These are phyloP conservation scores for Fusarium nurragi DNA, from an alignment of 2,329 filamentous ascomycete genomes.

Conservation along the genomic window DNA sequence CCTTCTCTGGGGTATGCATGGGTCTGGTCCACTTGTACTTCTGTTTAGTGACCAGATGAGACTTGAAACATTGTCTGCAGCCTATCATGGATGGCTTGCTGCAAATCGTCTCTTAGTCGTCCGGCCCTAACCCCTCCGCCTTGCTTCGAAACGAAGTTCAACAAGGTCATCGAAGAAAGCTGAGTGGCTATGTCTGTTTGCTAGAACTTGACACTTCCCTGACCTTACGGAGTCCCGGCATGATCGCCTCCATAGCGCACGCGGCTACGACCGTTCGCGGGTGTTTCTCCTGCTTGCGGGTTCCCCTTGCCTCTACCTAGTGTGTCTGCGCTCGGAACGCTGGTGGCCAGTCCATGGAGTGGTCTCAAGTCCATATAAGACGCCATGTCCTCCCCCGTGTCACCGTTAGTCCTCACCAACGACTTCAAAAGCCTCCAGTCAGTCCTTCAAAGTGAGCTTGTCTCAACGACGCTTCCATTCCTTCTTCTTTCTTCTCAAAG, in stretches of 20 bases:
- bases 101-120: slow-evolving; percentile 37
- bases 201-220: slow-evolving; percentile 45
- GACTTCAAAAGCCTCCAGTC: slow-evolving; percentile 43
- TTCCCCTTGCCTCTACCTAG: slow-evolving; percentile 24
- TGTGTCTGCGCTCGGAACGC: slow-evolving; percentile 19
- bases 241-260: slow-evolving; percentile 31
- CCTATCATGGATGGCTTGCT: slow-evolving; percentile 46
- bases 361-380: slow-evolving; percentile 40
- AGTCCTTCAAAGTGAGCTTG: slow-evolving; percentile 45
- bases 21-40: slow-evolving; percentile 37
- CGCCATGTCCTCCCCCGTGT: slow-evolving; percentile 20
- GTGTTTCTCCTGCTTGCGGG: slow-evolving; percentile 18
- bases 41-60: slow-evolving; percentile 40
- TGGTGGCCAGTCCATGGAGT: slow-evolving; percentile 33
- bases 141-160: slow-evolving; percentile 52
- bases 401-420: slow-evolving; percentile 32
- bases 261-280: slow-evolving; percentile 35
- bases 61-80: slow-evolving; percentile 44
- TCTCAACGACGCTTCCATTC: slow-evolving; percentile 44
- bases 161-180: slow-evolving; percentile 24
- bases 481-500: slow-evolving; percentile 41
- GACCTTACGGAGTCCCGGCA: slow-evolving; percentile 31
- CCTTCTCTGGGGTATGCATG: slow-evolving; percentile 33
- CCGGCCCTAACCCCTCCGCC: slow-evolving; percentile 48
- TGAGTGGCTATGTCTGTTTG: slow-evolving; percentile 38